These are phyloP conservation scores for Botryotinia convoluta DNA, from an alignment of 2,329 filamentous ascomycete species.

Conservation along the genomic window DNA sequence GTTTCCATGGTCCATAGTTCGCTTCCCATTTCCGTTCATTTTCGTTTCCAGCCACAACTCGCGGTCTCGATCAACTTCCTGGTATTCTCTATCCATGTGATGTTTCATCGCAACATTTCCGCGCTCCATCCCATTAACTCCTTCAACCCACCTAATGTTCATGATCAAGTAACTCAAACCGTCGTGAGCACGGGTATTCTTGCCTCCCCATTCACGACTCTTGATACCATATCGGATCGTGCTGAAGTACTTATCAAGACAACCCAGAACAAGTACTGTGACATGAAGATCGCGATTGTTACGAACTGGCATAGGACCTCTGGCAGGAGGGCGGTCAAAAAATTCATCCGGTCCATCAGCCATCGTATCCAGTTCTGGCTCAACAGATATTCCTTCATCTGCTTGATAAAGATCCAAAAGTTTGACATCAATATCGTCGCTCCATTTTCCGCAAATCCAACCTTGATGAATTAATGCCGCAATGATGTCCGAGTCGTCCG, in stretches of 20 bases:
- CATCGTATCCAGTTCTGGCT: conserved; percentile 10
- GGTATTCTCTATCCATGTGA: conserved; percentile 27
- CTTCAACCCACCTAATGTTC: conserved; percentile 81
- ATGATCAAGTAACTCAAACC: conserved; percentile 80
- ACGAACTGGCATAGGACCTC: conserved; percentile 62
- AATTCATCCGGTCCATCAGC: conserved; percentile 27
- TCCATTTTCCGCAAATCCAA: conserved; percentile 88
- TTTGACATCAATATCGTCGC: conserved; percentile 68
- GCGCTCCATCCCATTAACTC: conserved; percentile 52
- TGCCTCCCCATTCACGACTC: conserved; percentile 73
- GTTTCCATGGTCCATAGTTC: conserved; percentile 5
- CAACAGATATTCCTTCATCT: conserved; percentile 29
- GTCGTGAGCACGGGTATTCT: conserved; percentile 42
- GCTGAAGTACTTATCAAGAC: conserved; percentile 71
- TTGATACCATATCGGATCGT: conserved; percentile 77
- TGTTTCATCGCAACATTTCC: conserved; percentile 43
- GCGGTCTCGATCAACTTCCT: conserved; percentile 2
- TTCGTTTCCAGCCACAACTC: conserved; percentile 21
- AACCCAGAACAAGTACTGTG: conserved; percentile 78
- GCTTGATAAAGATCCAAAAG: conserved; percentile 58
- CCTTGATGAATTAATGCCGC: conserved; percentile 91
- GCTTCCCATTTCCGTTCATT: conserved; percentile 20
- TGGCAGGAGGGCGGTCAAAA: conserved; percentile 53
- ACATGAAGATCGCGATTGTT: conserved; percentile 79
- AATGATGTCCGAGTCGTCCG: conserved; percentile 90